These are phyloP conservation scores for Chlamydomonas sp. DNA, from an alignment of 139 green algal species.

Conservation along the genomic window DNA sequence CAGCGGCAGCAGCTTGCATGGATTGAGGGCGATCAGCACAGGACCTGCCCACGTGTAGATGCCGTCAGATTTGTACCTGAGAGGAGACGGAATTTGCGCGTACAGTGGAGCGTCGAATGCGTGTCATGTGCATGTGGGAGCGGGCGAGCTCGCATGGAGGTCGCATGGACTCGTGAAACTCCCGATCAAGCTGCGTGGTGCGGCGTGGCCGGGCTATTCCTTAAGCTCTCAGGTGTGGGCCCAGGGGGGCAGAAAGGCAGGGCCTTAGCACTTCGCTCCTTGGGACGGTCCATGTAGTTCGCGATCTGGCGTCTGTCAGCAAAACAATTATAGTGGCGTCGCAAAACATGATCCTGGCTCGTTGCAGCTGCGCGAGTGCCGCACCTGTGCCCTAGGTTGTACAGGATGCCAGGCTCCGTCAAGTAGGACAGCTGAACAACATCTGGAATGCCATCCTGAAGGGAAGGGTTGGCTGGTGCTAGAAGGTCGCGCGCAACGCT, in stretches of 20 bases:
- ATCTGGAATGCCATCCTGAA: conserved; percentile 72
- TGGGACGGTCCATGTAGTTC: too few species aligned
- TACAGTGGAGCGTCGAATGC: too few species aligned
- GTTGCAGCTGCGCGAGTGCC: conserved; percentile 31
- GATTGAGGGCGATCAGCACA: conserved; percentile 92
- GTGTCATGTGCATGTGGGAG: too few species aligned
- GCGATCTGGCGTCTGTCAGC: too few species aligned
- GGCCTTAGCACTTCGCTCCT: too few species aligned
- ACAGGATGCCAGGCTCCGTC: conserved; percentile 90
- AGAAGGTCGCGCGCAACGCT: conserved; percentile 11
- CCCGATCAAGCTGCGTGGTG: too few species aligned
- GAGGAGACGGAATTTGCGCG: not conserved
- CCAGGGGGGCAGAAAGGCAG: too few species aligned
- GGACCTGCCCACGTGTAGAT: conserved; percentile 89
- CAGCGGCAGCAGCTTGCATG: conserved; percentile 83
- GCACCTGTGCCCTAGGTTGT: conserved; percentile 70
- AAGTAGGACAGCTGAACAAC: conserved; percentile 88
- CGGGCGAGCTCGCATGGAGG: too few species aligned
- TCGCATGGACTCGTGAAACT: too few species aligned
- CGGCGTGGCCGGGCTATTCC: too few species aligned
- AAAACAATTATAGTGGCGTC: too few species aligned
- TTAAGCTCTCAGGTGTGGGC: too few species aligned
- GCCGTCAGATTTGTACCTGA: conserved; percentile 62
- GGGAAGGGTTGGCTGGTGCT: conserved; percentile 16
- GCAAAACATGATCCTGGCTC: not conserved